These are phyloP conservation scores for Diddensiella santjacobensis DNA, from an alignment of 805 yeast genomes.

Conservation along the genomic window DNA sequence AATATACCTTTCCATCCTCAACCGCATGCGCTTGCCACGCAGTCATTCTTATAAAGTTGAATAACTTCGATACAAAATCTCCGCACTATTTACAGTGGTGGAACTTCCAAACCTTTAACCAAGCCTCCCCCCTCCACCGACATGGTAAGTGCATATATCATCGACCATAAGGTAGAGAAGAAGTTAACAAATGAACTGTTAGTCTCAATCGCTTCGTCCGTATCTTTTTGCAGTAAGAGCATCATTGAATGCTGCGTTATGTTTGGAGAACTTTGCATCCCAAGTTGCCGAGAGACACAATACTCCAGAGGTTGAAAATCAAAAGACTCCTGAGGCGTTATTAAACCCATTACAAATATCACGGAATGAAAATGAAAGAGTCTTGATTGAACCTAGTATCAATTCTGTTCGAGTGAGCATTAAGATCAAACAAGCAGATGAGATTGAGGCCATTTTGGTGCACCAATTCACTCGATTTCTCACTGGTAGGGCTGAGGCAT, in stretches of 20 bases:
- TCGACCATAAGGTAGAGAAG: too few relatives aligned
- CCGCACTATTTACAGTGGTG: too few relatives aligned
- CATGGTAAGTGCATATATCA: too few relatives aligned
- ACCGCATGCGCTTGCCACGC: conserved; percentile 65
- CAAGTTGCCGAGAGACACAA: conserved; percentile 96
- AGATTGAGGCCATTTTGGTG: conserved; percentile 89
- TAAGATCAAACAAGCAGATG: conserved; percentile 95
- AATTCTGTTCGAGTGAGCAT: conserved; percentile 89
- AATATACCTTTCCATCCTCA: conserved; percentile 65
- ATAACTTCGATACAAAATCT: too few relatives aligned
- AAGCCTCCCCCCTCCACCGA: neutral
- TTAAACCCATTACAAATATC: conserved; percentile 87
- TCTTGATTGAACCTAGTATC: conserved; percentile 88
- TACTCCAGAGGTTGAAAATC: conserved; percentile 91
- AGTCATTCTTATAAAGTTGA: too few relatives aligned
- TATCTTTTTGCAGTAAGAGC: conserved; percentile 90
- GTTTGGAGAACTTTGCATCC: conserved; percentile 90
- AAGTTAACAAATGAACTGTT: too few relatives aligned
- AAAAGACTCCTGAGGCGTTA: conserved; percentile 75
- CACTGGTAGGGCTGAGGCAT: conserved; percentile 93
- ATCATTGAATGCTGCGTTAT: conserved; percentile 88
- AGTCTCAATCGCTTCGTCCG: conserved; percentile 97
- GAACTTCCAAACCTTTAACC: too few relatives aligned
- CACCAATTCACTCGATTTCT: conserved; percentile 92
- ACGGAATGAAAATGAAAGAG: conserved; percentile 89